phyloP scores from a whole-genome alignment of 1,139 yeast species.

The Hemisphaericaspora lyxosophila region DNA sequence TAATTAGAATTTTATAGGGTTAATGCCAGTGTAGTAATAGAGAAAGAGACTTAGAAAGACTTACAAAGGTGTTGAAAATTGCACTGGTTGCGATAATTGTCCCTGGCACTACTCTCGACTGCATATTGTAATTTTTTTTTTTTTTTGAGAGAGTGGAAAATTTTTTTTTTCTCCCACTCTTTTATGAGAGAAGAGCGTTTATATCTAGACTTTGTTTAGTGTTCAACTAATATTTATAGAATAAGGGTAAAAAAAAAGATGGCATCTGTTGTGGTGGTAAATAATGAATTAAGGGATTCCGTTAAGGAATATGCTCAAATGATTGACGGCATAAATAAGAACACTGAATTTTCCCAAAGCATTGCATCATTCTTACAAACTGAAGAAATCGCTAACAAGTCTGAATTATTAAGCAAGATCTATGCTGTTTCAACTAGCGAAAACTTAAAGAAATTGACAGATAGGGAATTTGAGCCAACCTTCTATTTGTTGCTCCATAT shows the following conservation, averaged over 20 bases:
- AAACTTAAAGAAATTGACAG: slow-evolving; percentile 36
- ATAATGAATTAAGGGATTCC: slow-evolving; percentile 44
- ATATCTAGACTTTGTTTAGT: too few relatives aligned
- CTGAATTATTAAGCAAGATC: slow-evolving; percentile 29
- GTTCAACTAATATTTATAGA: background rate
- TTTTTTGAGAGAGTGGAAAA: slow-evolving; percentile 10
- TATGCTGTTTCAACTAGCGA: slow-evolving; percentile 26
- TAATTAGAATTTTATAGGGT: too few relatives aligned
- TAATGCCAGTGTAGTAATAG: too few relatives aligned
- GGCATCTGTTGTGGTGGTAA: slow-evolving; percentile 50
- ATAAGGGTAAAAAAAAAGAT: slow-evolving; percentile 15
- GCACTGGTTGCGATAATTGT: slow-evolving; percentile 1
- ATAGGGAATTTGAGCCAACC: slow-evolving; percentile 48
- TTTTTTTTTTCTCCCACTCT: slow-evolving; percentile 8
- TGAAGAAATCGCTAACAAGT: slow-evolving; percentile 29
- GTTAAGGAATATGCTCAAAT: slow-evolving; percentile 42
- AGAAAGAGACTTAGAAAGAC: too few relatives aligned
- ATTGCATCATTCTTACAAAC: slow-evolving; percentile 24
- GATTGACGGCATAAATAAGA: slow-evolving; percentile 34
- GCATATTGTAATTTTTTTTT: slow-evolving; percentile 2
- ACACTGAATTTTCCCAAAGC: slow-evolving; percentile 28
- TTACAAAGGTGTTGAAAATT: too few relatives aligned
- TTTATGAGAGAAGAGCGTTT: background rate
- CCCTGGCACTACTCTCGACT: slow-evolving; percentile 4
- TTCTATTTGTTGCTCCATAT: slow-evolving; percentile 44